Percentiles rank a stretch among this genome's conserved stretches.
Conservation (phyloP, 768 basidiomycete species). For the Xerocomellus intermedius region DNA sequence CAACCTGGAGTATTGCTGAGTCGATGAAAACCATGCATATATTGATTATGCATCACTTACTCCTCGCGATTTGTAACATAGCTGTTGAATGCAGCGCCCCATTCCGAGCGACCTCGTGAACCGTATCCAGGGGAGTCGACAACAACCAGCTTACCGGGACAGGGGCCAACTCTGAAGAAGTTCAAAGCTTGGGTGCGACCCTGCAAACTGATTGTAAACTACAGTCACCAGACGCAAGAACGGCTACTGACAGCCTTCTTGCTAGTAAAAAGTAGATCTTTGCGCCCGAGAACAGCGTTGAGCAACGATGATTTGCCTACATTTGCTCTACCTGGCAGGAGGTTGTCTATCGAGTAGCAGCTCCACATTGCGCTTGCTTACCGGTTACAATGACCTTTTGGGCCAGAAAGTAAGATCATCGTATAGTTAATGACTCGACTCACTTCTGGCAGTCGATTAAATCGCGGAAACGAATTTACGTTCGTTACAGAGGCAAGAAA, state of each 20-base stretch:
- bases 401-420: background rate
- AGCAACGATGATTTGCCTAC: slow-evolving; percentile 74
- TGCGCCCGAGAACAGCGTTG: slow-evolving; percentile 64
- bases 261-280: slow-evolving; percentile 56
- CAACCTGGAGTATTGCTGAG: slow-evolving; percentile 41
- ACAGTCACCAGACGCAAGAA: background rate
- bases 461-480: slow-evolving; percentile 16
- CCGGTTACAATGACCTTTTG: slow-evolving; percentile 29
- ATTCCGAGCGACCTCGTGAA: slow-evolving; percentile 66
- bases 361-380: slow-evolving; percentile 5
- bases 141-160: slow-evolving; percentile 53
- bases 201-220: slow-evolving; percentile 34
- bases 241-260: slow-evolving; percentile 60
- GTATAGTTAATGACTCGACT: slow-evolving; percentile 6
- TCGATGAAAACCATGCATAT: background rate
- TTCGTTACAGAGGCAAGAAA: slow-evolving; percentile 26
- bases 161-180: slow-evolving; percentile 66
- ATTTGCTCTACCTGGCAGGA: slow-evolving; percentile 64
- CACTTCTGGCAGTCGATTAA: slow-evolving; percentile 28
- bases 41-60: slow-evolving; percentile 39
- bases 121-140: slow-evolving; percentile 87
- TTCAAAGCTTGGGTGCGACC: slow-evolving; percentile 72
- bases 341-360: background rate
- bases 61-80: slow-evolving; percentile 60
- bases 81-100: slow-evolving; percentile 67